These are phyloP conservation scores for Acanthamoeba sp. DNA, from an alignment of 208 protist species.

Conservation along the genomic window DNA sequence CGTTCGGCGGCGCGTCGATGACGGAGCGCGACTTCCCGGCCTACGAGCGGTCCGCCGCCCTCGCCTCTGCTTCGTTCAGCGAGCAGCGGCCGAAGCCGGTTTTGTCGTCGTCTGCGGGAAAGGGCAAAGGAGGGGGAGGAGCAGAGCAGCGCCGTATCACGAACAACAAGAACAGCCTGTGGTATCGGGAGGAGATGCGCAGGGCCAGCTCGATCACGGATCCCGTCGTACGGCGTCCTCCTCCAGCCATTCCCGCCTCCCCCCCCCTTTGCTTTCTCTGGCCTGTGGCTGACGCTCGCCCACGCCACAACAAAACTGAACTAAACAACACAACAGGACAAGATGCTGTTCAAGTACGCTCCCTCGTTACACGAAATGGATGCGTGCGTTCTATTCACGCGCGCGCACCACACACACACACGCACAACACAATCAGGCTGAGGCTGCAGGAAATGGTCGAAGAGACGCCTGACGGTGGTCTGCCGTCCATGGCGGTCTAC, in stretches of 20 bases:
- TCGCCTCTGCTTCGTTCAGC: no score
- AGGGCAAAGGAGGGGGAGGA: background rate
- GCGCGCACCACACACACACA: background rate
- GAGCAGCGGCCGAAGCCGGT: no score
- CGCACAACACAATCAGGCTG: background rate
- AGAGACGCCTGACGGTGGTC: background rate
- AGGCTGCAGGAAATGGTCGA: constrained; percentile 4
- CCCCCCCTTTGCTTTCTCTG: background rate
- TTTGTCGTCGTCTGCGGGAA: no score
- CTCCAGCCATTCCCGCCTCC: no score
- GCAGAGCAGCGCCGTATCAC: background rate
- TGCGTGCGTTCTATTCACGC: background rate
- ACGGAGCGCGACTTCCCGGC: no score
- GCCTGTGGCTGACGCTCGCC: no score
- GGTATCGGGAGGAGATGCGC: constrained; percentile 1
- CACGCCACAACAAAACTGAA: background rate
- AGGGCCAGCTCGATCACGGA: background rate
- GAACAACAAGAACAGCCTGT: constrained; percentile 48
- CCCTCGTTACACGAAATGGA: background rate
- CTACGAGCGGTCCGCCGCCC: no score
- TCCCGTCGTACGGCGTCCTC: background rate
- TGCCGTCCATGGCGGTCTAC: background rate
- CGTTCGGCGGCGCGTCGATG: no score
- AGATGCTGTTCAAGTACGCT: constrained; percentile 16
- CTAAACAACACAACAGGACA: background rate